Conservation (phyloP, 2,329 filamentous ascomycete species). For the Calycina marina region DNA sequence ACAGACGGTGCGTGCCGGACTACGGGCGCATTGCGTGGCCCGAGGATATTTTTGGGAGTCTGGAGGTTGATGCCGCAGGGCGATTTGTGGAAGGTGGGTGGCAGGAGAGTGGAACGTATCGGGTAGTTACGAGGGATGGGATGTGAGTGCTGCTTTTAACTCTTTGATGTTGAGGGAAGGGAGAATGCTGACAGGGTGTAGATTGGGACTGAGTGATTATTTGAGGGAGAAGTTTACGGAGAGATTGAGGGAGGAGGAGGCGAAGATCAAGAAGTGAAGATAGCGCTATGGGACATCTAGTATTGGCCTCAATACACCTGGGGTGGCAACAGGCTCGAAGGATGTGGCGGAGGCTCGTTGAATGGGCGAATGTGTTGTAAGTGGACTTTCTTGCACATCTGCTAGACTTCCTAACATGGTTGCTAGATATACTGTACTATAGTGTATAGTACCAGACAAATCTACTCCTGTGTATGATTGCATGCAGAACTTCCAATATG, state of each 20-base stretch:
- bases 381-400: too few relatives aligned
- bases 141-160: slow-evolving; percentile 37
- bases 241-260: slow-evolving; percentile 36
- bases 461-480: too few relatives aligned
- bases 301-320: too few relatives aligned
- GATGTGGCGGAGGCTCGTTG: too few relatives aligned
- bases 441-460: too few relatives aligned
- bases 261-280: slow-evolving; percentile 22
- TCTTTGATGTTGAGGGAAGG: neutral
- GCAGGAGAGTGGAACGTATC: slow-evolving; percentile 46
- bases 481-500: too few relatives aligned
- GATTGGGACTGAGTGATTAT: slow-evolving; percentile 39
- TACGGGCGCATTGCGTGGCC: slow-evolving; percentile 55
- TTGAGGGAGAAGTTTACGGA: slow-evolving; percentile 38
- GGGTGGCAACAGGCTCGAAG: too few relatives aligned
- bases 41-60: slow-evolving; percentile 54
- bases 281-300: too few relatives aligned
- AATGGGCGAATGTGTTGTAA: too few relatives aligned
- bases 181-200: slow-evolving; percentile 20
- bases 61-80: slow-evolving; percentile 45
- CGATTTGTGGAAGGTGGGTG: slow-evolving; percentile 33
- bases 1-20: slow-evolving; percentile 47
- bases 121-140: slow-evolving; percentile 49
- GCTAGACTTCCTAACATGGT: too few relatives aligned
- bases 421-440: too few relatives aligned